A percentile compares a stretch with the other conserved stretches of the same genome.
phyloP scores from a whole-genome alignment of 306 rosid species.

The Vigna mungo region DNA sequence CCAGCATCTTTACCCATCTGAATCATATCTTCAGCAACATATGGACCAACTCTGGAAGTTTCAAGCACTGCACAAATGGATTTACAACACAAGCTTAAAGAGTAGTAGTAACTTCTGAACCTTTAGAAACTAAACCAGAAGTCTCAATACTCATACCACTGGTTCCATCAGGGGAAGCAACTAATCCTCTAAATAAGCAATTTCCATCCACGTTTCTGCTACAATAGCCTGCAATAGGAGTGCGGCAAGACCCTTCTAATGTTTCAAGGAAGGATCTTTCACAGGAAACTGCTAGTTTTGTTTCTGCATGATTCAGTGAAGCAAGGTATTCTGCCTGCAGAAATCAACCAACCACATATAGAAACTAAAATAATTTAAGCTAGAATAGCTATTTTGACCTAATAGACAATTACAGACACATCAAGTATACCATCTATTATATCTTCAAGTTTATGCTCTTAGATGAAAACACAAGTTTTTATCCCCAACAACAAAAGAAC shows the following conservation, averaged over 20 bases:
- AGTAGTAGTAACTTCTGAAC: constrained; percentile 10
- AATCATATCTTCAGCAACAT: constrained; percentile 72
- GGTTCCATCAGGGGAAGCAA: constrained; percentile 86
- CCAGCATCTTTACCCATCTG: constrained; percentile 89
- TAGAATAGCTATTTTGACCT: background rate
- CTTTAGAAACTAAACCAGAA: background rate
- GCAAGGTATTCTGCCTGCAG: constrained; percentile 77
- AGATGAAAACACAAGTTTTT: background rate
- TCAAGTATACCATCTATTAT: background rate
- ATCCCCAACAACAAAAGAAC: background rate
- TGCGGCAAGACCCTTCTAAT: constrained; percentile 88
- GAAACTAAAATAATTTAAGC: background rate
- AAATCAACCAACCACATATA: constrained; percentile 31
- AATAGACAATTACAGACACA: background rate
- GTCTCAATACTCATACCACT: constrained; percentile 56
- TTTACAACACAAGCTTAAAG: background rate
- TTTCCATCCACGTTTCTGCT: constrained; percentile 69
- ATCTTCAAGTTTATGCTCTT: constrained; percentile 7
- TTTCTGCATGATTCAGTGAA: constrained; percentile 83
- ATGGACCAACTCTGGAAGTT: constrained; percentile 77
- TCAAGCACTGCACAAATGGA: constrained; percentile 65
- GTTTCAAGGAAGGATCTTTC: constrained; percentile 86
- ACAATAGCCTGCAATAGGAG: constrained; percentile 93
- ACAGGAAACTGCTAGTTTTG: constrained; percentile 77
- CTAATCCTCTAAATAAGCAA: constrained; percentile 84